Conservation (phyloP, 257 asterid genomes). For the Perilla frutescens region DNA sequence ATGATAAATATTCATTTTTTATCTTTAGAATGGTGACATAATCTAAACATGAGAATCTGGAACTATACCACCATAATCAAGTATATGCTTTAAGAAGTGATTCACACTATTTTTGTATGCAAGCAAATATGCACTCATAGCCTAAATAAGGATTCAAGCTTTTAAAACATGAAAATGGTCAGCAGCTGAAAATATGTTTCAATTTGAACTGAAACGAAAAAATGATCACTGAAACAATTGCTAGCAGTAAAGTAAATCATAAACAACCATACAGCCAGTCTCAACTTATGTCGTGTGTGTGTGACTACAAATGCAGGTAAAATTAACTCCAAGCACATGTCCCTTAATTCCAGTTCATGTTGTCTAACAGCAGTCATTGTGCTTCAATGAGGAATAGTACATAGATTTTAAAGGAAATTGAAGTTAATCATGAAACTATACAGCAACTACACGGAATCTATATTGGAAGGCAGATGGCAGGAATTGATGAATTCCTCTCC, state of each 20-base stretch:
- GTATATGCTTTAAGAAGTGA: background rate
- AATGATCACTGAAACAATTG: background rate
- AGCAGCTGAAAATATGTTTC: background rate
- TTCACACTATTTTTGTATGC: background rate
- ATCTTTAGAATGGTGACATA: background rate
- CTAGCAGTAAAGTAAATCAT: background rate
- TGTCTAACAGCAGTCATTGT: too few relatives aligned
- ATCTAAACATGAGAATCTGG: background rate
- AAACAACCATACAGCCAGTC: background rate
- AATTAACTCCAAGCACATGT: background rate
- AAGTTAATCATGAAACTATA: conserved; percentile 6
- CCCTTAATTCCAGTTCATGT: background rate
- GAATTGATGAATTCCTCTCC: background rate
- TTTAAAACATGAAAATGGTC: background rate
- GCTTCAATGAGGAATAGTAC: too few relatives aligned
- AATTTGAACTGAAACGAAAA: background rate
- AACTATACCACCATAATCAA: background rate
- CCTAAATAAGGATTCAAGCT: background rate
- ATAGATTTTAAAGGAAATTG: background rate
- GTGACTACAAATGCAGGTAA: background rate
- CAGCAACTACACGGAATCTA: background rate
- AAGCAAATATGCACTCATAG: background rate
- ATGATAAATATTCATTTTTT: background rate
- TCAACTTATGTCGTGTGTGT: background rate
- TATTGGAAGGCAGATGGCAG: conserved; percentile 5